These are phyloP conservation scores for Mrakia frigida DNA, from an alignment of 768 basidiomycete species.

Conservation along the genomic window DNA sequence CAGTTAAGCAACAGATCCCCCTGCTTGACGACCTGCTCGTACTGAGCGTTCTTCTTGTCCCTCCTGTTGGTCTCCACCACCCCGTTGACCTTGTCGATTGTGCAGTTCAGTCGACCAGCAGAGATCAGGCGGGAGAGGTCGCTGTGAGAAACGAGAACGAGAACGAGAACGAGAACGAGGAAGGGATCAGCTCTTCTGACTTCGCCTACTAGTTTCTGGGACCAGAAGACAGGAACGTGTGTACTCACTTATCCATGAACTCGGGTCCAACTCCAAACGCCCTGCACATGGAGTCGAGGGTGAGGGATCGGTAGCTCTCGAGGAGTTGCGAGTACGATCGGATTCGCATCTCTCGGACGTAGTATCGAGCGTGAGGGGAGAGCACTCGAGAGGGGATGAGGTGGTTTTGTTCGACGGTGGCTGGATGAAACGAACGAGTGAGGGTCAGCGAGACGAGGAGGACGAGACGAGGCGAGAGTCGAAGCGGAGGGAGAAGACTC, in stretches of 20 bases:
- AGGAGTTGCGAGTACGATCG: constrained; percentile 85
- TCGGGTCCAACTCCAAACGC: constrained; percentile 86
- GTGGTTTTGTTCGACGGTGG: constrained; percentile 79
- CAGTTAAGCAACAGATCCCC: constrained; percentile 83
- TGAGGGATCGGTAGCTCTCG: constrained; percentile 84
- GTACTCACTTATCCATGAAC: constrained; percentile 75
- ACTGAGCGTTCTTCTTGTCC: constrained; percentile 72
- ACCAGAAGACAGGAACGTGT: not conserved
- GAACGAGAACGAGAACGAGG: no score
- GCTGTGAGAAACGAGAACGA: constrained; percentile 46
- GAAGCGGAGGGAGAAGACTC: constrained; percentile 33
- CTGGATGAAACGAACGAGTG: constrained; percentile 45
- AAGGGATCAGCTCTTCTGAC: no score
- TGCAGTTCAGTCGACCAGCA: constrained; percentile 71
- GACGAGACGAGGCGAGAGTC: not conserved
- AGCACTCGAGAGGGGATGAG: constrained; percentile 83
- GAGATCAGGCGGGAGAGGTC: constrained; percentile 92
- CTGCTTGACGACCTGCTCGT: constrained; percentile 87
- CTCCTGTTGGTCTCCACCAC: constrained; percentile 85
- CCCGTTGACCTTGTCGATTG: constrained; percentile 91
- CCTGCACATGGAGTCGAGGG: constrained; percentile 72
- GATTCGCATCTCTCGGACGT: constrained; percentile 93
- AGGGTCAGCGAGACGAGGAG: not conserved
- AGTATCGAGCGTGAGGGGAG: constrained; percentile 77
- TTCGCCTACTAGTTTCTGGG: no score